Base-by-base conservation (phyloP, 306 rosid species). In the Delonix regia region DNA sequence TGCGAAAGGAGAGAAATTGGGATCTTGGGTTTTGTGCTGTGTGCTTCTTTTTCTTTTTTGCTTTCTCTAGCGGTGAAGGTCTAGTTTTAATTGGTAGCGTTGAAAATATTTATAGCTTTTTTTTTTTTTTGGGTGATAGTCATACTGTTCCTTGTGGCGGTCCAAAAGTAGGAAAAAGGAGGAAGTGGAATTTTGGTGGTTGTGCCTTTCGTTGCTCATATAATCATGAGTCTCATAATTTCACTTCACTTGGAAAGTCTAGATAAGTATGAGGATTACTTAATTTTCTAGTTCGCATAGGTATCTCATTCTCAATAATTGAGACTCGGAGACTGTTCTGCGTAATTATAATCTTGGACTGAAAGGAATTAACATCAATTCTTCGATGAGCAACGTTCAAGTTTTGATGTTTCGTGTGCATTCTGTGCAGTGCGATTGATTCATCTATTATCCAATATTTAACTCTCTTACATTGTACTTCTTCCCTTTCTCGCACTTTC, bases 21-120 rank as follows among this genome's bases (percentile, higher is more conserved):
- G 72, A 78, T 65, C 69, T 78, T 48, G 79, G 71, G 74, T 28
- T 78, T 28, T 21, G 71, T 56, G 71, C 59, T 64, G 19, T 69
- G 18, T 74, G 18, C n/a, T 24, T 49, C 8, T 14, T 41, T 18
- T 25, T 18, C 33, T 57, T 33, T 14, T 38, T 5, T 41, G n/a
- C 33, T 61, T 79, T 64, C 42, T 21, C 11, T 19, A 53, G 41
- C 22, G 33, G 36, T 79, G 66, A 44, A 56, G 59, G 36, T 71
- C 19, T 33, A 22, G 15, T 61, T 56, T 21, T 47, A 34, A 38
- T 72, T 72, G 74, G 41, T 49, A 60, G 36, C 21, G 56, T 64
- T 57, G 68, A 72, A 72, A 25, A 11, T 44, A 27, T 78, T 39
- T 30, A 30, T 2, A 24, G n/a, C n/a, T n/a, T 80, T 4, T 13